Percentiles rank a stretch among this genome's conserved stretches.
Conservation (phyloP, 345 rosid species). For the Lepidium africanum region DNA sequence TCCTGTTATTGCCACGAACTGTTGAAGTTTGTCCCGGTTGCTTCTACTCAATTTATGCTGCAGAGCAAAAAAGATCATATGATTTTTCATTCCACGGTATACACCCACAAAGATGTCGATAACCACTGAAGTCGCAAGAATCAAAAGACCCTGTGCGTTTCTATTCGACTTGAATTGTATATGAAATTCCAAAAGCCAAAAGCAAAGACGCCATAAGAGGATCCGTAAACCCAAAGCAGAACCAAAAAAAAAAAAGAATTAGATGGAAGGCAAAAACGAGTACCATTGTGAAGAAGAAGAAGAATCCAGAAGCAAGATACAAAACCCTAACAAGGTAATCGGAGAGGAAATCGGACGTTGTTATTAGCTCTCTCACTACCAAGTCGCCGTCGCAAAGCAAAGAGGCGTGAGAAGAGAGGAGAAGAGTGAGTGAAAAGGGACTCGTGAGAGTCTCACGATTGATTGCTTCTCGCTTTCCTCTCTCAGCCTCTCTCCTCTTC, state of each 20-base stretch:
- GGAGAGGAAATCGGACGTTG: background rate
- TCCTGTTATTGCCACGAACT: conserved; percentile 81
- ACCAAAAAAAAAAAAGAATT: background rate
- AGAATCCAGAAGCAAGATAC: background rate
- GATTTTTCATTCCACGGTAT: too few relatives aligned
- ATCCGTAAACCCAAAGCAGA: background rate
- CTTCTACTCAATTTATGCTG: conserved; percentile 82
- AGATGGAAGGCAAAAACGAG: conserved; percentile 1
- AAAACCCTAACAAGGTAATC: conserved; percentile 15
- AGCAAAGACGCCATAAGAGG: background rate
- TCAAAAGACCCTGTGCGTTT: background rate
- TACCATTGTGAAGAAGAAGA: conserved; percentile 24
- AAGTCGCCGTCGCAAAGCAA: background rate
- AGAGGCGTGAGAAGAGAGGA: conserved; percentile 16
- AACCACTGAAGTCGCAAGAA: background rate
- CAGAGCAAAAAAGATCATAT: too few relatives aligned
- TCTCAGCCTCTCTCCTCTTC: conserved; percentile 15
- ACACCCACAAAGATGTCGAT: too few relatives aligned
- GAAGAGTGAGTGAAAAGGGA: conserved; percentile 9
- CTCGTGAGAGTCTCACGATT: conserved; percentile 9
- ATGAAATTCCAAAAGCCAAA: background rate
- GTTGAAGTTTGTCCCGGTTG: conserved; percentile 87
- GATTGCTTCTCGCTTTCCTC: conserved; percentile 21
- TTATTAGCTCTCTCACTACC: background rate
- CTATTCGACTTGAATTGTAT: background rate